phyloP scores from a whole-genome alignment of 2,329 filamentous ascomycete genomes.

The Scytalidium lignicola region DNA sequence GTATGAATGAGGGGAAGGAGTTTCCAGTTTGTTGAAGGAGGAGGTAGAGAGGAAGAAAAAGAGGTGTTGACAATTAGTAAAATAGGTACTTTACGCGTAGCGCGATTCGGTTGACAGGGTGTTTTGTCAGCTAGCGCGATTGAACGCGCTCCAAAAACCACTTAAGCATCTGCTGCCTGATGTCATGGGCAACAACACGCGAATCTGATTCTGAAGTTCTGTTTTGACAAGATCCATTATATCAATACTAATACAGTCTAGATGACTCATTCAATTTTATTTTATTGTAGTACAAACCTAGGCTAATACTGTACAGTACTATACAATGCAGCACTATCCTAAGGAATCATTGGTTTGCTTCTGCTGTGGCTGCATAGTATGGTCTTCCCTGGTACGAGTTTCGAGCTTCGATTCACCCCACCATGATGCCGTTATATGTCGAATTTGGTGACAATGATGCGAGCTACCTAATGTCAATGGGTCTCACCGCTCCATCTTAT shows the following conservation, averaged over 20 bases:
- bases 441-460: no score
- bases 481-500: no score
- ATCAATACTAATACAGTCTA: background rate
- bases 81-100: conserved; percentile 9
- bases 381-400: no score
- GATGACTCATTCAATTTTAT: no score
- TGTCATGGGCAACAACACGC: background rate
- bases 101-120: background rate
- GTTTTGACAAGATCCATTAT: background rate
- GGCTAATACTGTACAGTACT: no score
- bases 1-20: background rate
- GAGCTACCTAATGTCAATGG: no score
- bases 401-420: no score
- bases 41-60: conserved; percentile 1
- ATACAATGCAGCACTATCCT: no score
- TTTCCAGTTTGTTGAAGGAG: background rate
- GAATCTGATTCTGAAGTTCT: background rate
- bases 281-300: no score
- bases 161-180: background rate
- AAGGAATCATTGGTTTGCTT: no score
- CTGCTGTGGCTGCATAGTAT: no score
- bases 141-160: background rate
- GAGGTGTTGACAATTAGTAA: conserved; percentile 2
- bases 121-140: background rate
- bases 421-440: no score